phyloP scores from a whole-genome alignment of 768 basidiomycete species.

The Rhizopogon vinicolor region DNA sequence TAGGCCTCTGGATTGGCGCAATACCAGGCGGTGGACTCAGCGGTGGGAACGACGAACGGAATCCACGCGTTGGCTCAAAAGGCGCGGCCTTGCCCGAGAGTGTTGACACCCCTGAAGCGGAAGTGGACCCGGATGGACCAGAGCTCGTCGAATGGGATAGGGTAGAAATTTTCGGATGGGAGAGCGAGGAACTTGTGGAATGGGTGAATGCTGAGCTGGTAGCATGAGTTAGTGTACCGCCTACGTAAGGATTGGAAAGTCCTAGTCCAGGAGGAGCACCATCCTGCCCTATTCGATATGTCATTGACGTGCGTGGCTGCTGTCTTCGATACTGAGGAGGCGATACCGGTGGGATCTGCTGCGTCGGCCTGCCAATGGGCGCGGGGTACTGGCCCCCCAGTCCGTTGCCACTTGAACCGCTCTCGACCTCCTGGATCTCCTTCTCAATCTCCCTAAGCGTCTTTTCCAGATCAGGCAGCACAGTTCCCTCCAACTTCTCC shows the following conservation, averaged over 20 bases:
- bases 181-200: slow-evolving; percentile 3
- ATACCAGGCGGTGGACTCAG: slow-evolving; percentile 10
- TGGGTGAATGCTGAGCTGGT: slow-evolving; percentile 1
- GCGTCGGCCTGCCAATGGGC: slow-evolving; percentile 20
- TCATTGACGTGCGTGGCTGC: slow-evolving; percentile 22
- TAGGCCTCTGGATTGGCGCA: background rate
- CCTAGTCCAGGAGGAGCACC: slow-evolving; percentile 10
- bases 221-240: slow-evolving; percentile 7
- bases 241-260: slow-evolving; percentile 7
- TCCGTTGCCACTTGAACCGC: slow-evolving; percentile 5
- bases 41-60: slow-evolving; percentile 20
- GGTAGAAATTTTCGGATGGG: slow-evolving; percentile 13
- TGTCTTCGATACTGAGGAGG: slow-evolving; percentile 22
- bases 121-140: slow-evolving; percentile 1
- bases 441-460: slow-evolving; percentile 54
- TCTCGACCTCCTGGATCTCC: slow-evolving; percentile 39
- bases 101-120: slow-evolving; percentile 22
- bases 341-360: slow-evolving; percentile 12
- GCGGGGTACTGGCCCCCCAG: slow-evolving; percentile 14
- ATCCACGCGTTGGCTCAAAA: slow-evolving; percentile 43
- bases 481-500: slow-evolving; percentile 57
- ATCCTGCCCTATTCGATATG: slow-evolving; percentile 17
- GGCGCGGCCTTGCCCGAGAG: slow-evolving; percentile 52
- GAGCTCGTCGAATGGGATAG: slow-evolving; percentile 17
- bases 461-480: slow-evolving; percentile 64